A percentile compares a stretch with the other conserved stretches of the same genome.
phyloP scores from a whole-genome alignment of 2,329 filamentous ascomycete genomes.

The Magnaporthales sp. region DNA sequence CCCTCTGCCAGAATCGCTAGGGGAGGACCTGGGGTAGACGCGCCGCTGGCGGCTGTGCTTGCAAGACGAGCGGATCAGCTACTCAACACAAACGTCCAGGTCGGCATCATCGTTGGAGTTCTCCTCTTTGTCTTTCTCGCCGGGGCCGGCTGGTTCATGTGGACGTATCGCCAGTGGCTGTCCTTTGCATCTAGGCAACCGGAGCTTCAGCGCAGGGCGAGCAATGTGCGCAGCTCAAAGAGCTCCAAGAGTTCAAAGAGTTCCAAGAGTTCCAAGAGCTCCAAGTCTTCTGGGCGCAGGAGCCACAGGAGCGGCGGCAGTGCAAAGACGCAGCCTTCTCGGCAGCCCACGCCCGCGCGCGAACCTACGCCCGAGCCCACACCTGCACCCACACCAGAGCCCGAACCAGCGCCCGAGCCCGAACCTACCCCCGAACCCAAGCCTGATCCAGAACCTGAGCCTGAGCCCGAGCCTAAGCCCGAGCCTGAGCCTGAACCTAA shows the following conservation, averaged over 20 bases:
- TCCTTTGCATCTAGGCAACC: conserved; percentile 18
- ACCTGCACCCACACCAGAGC: background rate
- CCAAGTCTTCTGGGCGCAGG: background rate
- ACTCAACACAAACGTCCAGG: conserved; percentile 24
- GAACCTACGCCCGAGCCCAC: background rate
- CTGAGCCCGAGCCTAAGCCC: background rate
- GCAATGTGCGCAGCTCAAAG: background rate
- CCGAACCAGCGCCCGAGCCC: background rate
- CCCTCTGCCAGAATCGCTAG: background rate
- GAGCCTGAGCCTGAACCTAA: background rate
- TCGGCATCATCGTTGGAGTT: conserved; percentile 33
- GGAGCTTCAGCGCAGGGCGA: conserved; percentile 15
- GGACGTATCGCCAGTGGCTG: conserved; percentile 29
- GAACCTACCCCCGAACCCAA: background rate
- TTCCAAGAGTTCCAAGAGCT: background rate
- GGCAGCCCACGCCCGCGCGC: background rate
- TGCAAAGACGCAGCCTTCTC: background rate
- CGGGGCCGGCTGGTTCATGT: conserved; percentile 27
- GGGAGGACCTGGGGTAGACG: background rate
- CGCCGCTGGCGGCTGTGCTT: background rate
- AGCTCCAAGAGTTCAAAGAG: background rate
- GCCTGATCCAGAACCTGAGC: background rate
- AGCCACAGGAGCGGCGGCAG: background rate
- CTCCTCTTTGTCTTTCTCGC: conserved; percentile 30
- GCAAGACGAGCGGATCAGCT: conserved; percentile 9